Evolutionary conservation across 352 stramenopile species (phyloP).

Genomic region (Blastocystis sp.): DNA sequence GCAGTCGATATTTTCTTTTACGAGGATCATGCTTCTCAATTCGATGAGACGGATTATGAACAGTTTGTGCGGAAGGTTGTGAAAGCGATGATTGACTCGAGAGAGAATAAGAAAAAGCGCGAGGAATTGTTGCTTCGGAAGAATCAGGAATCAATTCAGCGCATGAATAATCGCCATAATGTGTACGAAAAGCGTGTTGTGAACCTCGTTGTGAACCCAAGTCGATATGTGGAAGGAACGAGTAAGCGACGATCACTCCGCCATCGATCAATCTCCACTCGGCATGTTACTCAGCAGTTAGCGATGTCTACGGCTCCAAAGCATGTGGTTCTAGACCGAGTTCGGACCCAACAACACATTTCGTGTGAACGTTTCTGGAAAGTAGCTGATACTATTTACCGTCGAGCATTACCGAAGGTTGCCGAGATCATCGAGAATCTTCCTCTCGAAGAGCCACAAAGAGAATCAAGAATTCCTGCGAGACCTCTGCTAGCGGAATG

Average conservation of each 20-base stretch:
- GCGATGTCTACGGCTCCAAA: neutral
- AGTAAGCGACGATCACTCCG: neutral
- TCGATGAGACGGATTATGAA: neutral
- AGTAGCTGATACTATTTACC: neutral
- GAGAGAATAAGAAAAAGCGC: neutral
- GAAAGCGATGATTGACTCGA: neutral
- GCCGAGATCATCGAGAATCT: neutral
- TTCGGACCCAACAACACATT: neutral
- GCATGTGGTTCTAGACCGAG: neutral
- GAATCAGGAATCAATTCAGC: neutral
- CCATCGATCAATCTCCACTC: neutral
- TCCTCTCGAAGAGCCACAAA: neutral
- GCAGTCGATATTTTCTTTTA: neutral
- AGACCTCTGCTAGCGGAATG: neutral
- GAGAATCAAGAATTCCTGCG: neutral
- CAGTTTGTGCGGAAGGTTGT: neutral
- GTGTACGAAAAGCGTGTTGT: neutral
- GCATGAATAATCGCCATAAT: neutral
- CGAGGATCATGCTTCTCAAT: neutral
- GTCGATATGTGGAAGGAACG: neutral
- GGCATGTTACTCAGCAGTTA: neutral
- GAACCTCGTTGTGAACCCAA: neutral
- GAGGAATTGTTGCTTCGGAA: neutral
- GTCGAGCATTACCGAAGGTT: neutral
- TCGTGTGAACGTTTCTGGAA: constrained; percentile 39